phyloP scores from a whole-genome alignment of 371 early-diverging fungal species.

The Actinomortierella ambigua region DNA sequence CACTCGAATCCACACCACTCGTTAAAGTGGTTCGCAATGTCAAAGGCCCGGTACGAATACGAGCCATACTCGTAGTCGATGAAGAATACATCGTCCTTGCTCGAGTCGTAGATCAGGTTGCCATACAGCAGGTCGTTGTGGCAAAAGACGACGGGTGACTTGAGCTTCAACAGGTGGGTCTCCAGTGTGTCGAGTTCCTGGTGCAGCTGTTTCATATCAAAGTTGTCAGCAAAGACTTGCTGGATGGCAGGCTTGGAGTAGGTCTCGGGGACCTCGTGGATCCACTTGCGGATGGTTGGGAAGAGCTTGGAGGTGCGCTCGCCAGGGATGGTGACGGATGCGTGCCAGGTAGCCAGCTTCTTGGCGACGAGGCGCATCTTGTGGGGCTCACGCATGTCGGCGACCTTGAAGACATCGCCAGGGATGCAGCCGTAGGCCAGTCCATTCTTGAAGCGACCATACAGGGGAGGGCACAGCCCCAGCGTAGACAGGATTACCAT shows the following conservation, averaged over 20 bases:
- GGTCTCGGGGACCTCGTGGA: constrained; percentile 72
- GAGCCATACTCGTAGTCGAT: constrained; percentile 96
- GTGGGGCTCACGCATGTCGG: constrained; percentile 74
- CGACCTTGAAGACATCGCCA: constrained; percentile 70
- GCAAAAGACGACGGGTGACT: constrained; percentile 87
- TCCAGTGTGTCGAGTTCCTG: constrained; percentile 50
- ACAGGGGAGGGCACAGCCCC: constrained; percentile 80
- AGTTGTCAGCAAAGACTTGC: constrained; percentile 61
- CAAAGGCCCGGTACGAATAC: constrained; percentile 86
- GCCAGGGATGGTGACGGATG: constrained; percentile 60
- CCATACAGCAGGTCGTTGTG: constrained; percentile 93
- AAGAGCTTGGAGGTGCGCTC: constrained; percentile 69
- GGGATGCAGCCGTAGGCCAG: constrained; percentile 89
- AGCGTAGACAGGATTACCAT: constrained; percentile 75
- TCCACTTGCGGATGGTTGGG: constrained; percentile 80
- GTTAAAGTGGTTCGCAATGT: constrained; percentile 95
- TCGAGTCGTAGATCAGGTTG: constrained; percentile 81
- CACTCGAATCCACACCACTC: constrained; percentile 91
- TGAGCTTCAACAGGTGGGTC: constrained; percentile 45
- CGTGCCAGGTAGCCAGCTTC: constrained; percentile 84
- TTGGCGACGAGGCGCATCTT: constrained; percentile 80
- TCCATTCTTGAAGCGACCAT: constrained; percentile 88
- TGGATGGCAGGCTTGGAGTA: constrained; percentile 68
- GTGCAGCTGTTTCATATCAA: constrained; percentile 62
- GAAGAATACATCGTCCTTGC: constrained; percentile 67